A percentile compares a stretch with the other conserved stretches of the same genome.
Evolutionary conservation across 2,329 filamentous ascomycete species (phyloP).

Genomic region (Stagonosporopsis rhizophila): DNA sequence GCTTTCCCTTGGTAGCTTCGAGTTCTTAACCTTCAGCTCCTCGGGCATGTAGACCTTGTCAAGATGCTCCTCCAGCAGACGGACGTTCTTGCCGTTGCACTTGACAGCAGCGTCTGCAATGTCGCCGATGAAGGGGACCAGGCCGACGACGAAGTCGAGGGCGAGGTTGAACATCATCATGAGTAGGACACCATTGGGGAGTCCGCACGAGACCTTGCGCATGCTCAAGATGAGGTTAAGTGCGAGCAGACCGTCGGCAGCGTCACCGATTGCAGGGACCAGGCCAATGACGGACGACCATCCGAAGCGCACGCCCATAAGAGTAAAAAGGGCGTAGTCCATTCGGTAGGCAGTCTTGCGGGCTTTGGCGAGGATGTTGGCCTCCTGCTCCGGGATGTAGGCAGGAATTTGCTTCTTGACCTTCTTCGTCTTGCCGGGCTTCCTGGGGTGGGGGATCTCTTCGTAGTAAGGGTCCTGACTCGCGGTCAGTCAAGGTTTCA

Average conservation of each 20-base stretch:
- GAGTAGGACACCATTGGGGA: constrained; percentile 66
- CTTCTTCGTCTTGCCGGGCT: constrained; percentile 78
- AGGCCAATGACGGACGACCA: constrained; percentile 88
- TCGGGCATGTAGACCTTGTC: constrained; percentile 69
- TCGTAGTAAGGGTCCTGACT: constrained; percentile 89
- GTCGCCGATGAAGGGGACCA: constrained; percentile 80
- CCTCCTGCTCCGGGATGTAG: constrained; percentile 84
- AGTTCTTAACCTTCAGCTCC: constrained; percentile 27
- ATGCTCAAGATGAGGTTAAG: constrained; percentile 77
- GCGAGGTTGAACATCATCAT: constrained; percentile 84
- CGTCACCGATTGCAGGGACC: constrained; percentile 72
- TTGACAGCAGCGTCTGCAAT: constrained; percentile 74
- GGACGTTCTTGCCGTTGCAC: constrained; percentile 78
- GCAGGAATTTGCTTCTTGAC: constrained; percentile 83
- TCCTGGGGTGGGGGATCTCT: constrained; percentile 75
- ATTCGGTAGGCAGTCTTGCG: constrained; percentile 85
- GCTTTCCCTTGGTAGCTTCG: constrained; percentile 28
- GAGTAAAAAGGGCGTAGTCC: constrained; percentile 83
- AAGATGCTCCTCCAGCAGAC: constrained; percentile 71
- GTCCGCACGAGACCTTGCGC: constrained; percentile 75
- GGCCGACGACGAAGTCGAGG: constrained; percentile 75
- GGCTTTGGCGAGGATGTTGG: constrained; percentile 80
- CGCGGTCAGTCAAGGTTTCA: constrained; percentile 11
- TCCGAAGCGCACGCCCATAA: constrained; percentile 83
- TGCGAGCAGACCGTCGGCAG: constrained; percentile 52